phyloP scores from a whole-genome alignment of 257 asterid genomes.

The Paulownia fortunei region DNA sequence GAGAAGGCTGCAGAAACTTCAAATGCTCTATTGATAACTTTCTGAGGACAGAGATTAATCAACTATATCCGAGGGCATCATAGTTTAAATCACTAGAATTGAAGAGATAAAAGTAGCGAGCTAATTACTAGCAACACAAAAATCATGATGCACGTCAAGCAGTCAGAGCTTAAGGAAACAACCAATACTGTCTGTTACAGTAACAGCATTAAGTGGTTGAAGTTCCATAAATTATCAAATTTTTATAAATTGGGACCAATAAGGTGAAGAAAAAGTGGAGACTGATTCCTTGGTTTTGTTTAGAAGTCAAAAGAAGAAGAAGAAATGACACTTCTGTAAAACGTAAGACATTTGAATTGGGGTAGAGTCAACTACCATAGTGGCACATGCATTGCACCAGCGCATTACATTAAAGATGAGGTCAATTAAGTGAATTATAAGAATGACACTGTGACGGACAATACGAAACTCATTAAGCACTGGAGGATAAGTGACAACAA shows the following conservation, averaged over 20 bases:
- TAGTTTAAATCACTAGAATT: background rate
- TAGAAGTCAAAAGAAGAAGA: background rate
- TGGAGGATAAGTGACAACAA: background rate
- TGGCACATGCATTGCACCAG: background rate
- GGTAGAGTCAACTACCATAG: slow-evolving; percentile 3
- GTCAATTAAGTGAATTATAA: background rate
- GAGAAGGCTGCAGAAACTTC: background rate
- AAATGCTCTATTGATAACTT: background rate
- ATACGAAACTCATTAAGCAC: background rate
- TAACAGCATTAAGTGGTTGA: background rate
- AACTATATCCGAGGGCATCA: background rate
- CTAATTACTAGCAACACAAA: background rate
- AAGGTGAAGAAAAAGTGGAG: background rate
- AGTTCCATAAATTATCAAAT: background rate
- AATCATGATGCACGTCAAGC: background rate
- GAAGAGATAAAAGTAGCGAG: background rate
- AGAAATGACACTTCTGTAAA: background rate
- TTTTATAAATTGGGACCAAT: background rate
- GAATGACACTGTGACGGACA: background rate
- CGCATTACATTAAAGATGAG: background rate
- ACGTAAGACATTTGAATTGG: background rate
- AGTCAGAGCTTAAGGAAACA: background rate
- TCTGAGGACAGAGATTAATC: background rate
- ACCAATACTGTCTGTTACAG: background rate
- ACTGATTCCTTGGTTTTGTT: background rate